A percentile compares a stretch with the other conserved stretches of the same genome.
Evolutionary conservation across 2,329 filamentous ascomycete species (phyloP).

Genomic region (Canariomyces notabilis): DNA sequence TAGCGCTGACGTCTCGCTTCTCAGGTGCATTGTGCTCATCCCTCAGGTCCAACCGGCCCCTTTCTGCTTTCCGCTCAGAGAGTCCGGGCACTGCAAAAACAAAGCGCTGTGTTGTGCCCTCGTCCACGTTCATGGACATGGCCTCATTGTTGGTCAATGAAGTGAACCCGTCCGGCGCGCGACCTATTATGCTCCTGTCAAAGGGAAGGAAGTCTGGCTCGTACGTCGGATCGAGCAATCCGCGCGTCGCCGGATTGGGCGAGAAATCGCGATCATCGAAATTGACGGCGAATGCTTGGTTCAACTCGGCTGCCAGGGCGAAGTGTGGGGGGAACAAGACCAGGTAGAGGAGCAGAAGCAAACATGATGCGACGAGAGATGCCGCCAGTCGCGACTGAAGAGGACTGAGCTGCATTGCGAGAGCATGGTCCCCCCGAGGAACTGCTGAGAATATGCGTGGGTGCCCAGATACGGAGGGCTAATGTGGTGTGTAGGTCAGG

Average conservation of each 20-base stretch:
- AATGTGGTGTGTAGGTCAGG: too few species aligned
- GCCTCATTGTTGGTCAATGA: conserved; percentile 61
- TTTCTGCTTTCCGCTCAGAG: conserved; percentile 34
- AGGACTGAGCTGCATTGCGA: conserved; percentile 56
- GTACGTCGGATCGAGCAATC: conserved; percentile 38
- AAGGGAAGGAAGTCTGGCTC: conserved; percentile 58
- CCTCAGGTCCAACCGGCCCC: conserved; percentile 20
- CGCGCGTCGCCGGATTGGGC: conserved; percentile 9
- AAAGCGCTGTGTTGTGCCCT: conserved; percentile 60
- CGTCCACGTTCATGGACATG: conserved; percentile 51
- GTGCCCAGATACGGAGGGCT: too few species aligned
- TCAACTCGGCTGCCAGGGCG: conserved; percentile 56
- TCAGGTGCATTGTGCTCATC: conserved; percentile 14
- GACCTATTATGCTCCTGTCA: conserved; percentile 58
- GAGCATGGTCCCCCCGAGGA: conserved; percentile 38
- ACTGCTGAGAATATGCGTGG: not conserved
- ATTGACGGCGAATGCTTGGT: conserved; percentile 22
- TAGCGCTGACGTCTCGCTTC: conserved; percentile 20
- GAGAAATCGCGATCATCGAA: conserved; percentile 20
- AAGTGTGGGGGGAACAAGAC: conserved; percentile 54
- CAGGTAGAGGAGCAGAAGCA: conserved; percentile 58
- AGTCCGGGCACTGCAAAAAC: conserved; percentile 55
- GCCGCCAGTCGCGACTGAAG: conserved; percentile 68
- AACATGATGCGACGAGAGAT: conserved; percentile 55
- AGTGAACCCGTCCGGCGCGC: conserved; percentile 48